Evolutionary conservation across 1,284 basidiomycete genomes (phyloP).

Genomic region (Ustilago tritici): DNA sequence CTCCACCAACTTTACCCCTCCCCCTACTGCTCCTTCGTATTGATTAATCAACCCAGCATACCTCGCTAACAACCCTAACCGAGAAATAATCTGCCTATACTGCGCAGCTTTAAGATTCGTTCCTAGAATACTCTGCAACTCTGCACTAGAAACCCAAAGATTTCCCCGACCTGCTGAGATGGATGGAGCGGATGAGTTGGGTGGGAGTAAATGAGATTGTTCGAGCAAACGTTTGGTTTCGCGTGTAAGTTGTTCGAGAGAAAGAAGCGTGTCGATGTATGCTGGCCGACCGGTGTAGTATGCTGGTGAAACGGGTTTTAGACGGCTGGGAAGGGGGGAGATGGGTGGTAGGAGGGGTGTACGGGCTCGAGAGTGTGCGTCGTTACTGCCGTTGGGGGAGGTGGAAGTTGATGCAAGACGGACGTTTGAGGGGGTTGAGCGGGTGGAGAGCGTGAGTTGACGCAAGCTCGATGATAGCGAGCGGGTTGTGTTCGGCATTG

Average conservation of each 20-base stretch:
- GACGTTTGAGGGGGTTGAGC: slow-evolving; percentile 9
- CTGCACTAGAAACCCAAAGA: slow-evolving; percentile 77
- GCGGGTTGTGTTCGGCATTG: slow-evolving; percentile 2
- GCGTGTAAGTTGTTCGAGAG: slow-evolving; percentile 78
- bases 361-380: slow-evolving; percentile 15
- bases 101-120: slow-evolving; percentile 79
- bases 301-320: slow-evolving; percentile 75
- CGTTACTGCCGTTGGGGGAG: neutral
- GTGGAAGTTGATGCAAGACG: slow-evolving; percentile 4
- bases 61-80: slow-evolving; percentile 80
- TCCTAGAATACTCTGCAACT: slow-evolving; percentile 76
- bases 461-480: slow-evolving; percentile 14
- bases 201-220: slow-evolving; percentile 78
- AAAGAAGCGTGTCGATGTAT: slow-evolving; percentile 80
- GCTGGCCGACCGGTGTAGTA: slow-evolving; percentile 88
- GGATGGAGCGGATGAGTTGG: slow-evolving; percentile 76
- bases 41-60: slow-evolving; percentile 73
- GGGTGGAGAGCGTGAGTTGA: slow-evolving; percentile 6
- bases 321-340: slow-evolving; percentile 47
- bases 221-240: slow-evolving; percentile 76
- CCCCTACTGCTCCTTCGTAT: slow-evolving; percentile 1
- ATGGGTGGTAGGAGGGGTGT: slow-evolving; percentile 32
- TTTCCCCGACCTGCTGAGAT: slow-evolving; percentile 19
- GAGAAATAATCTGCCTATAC: slow-evolving; percentile 77
- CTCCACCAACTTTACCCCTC: slow-evolving; percentile 21